phyloP scores from a whole-genome alignment of 371 early-diverging fungal genomes.

The Fennellomyces sp. region DNA sequence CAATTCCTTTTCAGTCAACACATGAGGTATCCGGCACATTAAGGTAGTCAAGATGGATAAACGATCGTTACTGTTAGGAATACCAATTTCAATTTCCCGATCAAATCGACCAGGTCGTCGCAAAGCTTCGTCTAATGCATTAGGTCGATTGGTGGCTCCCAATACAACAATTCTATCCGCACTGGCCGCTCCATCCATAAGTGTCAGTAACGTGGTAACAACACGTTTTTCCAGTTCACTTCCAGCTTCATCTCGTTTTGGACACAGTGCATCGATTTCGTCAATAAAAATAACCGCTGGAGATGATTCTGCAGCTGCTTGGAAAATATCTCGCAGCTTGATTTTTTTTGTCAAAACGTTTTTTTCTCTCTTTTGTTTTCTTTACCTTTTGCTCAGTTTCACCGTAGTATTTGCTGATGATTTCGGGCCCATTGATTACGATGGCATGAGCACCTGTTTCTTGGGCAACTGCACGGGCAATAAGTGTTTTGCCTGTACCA shows the following conservation, averaged over 20 bases:
- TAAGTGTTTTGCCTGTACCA: constrained; percentile 97
- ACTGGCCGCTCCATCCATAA: constrained; percentile 89
- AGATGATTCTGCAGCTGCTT: constrained; percentile 77
- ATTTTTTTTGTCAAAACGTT: not conserved
- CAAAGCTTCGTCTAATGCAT: constrained; percentile 94
- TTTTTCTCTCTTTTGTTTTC: not conserved
- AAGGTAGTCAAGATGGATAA: constrained; percentile 78
- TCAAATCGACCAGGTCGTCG: constrained; percentile 98
- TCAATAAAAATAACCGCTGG: constrained; percentile 98
- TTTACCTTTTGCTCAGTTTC: constrained; percentile 91
- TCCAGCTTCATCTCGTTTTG: constrained; percentile 82
- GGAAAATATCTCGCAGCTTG: constrained; percentile 80
- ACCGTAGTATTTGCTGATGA: constrained; percentile 95
- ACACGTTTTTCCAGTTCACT: constrained; percentile 86
- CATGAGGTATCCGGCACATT: constrained; percentile 71
- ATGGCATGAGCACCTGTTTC: constrained; percentile 84
- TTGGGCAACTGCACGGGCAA: constrained; percentile 89
- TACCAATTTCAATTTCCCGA: constrained; percentile 93
- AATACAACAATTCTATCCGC: constrained; percentile 76
- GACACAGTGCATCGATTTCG: constrained; percentile 97
- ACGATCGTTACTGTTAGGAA: constrained; percentile 81
- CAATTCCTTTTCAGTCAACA: constrained; percentile 61
- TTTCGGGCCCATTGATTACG: constrained; percentile 94
- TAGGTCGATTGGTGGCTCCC: constrained; percentile 98
- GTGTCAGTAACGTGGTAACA: constrained; percentile 95